A percentile compares a stretch with the other conserved stretches of the same genome.
phyloP scores from a whole-genome alignment of 2,329 filamentous ascomycete species.

The Fusarium paranaense region DNA sequence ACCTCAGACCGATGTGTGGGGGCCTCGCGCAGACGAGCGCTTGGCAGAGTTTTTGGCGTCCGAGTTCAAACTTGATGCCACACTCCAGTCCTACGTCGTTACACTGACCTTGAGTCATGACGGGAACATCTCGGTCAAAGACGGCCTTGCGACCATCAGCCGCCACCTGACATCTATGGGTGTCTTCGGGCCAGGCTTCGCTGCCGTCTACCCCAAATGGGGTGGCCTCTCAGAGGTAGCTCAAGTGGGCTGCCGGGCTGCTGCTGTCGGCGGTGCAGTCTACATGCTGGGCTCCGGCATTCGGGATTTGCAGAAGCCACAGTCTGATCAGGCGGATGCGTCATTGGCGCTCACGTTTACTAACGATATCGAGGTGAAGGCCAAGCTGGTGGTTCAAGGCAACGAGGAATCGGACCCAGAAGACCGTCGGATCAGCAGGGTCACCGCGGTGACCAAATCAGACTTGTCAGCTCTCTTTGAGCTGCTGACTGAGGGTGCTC shows the following conservation, averaged over 20 bases:
- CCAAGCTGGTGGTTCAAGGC: conserved; percentile 64
- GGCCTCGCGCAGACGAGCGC: conserved; percentile 63
- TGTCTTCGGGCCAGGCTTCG: conserved; percentile 88
- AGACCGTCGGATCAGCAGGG: conserved; percentile 62
- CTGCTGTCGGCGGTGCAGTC: conserved; percentile 89
- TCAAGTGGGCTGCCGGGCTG: conserved; percentile 90
- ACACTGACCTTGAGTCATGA: conserved; percentile 81
- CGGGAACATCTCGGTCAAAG: conserved; percentile 69
- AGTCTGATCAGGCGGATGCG: conserved; percentile 37
- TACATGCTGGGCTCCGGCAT: conserved; percentile 87
- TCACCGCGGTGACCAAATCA: conserved; percentile 77
- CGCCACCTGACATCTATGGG: conserved; percentile 89
- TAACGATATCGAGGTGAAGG: conserved; percentile 67
- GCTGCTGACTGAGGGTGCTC: conserved; percentile 77
- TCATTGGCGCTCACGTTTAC: conserved; percentile 63
- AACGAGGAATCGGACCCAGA: conserved; percentile 47
- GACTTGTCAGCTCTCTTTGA: conserved; percentile 76
- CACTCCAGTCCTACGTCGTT: conserved; percentile 71
- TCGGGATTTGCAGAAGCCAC: conserved; percentile 46
- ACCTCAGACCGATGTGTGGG: conserved; percentile 67
- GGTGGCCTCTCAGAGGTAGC: conserved; percentile 89
- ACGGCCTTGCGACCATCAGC: conserved; percentile 79
- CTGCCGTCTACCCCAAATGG: conserved; percentile 92
- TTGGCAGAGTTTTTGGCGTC: conserved; percentile 70
- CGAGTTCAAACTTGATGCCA: conserved; percentile 75